Base-by-base conservation (phyloP, 495 filamentous ascomycete species). In the Penicillium maclennaniae region DNA sequence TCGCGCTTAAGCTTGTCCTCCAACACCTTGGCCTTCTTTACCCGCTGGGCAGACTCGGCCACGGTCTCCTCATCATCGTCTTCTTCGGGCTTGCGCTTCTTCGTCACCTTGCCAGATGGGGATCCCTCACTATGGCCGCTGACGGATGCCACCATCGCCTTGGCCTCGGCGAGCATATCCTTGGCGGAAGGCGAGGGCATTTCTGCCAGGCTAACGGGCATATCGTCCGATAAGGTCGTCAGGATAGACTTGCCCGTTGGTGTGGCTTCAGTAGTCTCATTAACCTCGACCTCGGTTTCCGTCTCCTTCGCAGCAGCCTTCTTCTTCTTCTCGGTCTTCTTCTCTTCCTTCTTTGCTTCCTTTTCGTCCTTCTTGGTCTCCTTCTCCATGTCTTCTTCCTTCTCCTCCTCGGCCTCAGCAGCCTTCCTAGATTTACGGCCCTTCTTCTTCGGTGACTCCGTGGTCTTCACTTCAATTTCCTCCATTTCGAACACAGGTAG, bases 71-170 rank as follows among this genome's bases (percentile, higher is more conserved):
- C 79, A 28, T 79, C 80, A 17, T 75, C 80, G 16, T 75, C 76
- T 14, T 79, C 80, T 26, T 95, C 91, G 1, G 81, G 82, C 74
- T 96, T 97, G 58, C 93, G 83, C 79, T 97, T 97, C 64, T 67
- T 70, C 19, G 69, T 64, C 46, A 70, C 66, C 64, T 79, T 84
- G 36, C 69, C 76, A 36, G 74, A 61, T 25, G 70, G 66, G 8
- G 63, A 65, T n/a, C 72, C 62, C 9, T 73, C 73, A 16, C 46
- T 40, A 27, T 84, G 77, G 42, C 82, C 67, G 43, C 77, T 78
- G 39, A 89, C 91, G 48, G 88, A 87, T 46, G 87, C 81, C 6
- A 97, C 93, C 90, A 97, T 96, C 57, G 84, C 83, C 67, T 87
- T 90, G 7, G 93, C 93, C 67, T 88, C 80, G 43, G 82, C 85